Evolutionary conservation across 2,329 filamentous ascomycete genomes (phyloP), one percentile per base, ranked within the genome.

Genomic region (Claviceps sp.): DNA sequence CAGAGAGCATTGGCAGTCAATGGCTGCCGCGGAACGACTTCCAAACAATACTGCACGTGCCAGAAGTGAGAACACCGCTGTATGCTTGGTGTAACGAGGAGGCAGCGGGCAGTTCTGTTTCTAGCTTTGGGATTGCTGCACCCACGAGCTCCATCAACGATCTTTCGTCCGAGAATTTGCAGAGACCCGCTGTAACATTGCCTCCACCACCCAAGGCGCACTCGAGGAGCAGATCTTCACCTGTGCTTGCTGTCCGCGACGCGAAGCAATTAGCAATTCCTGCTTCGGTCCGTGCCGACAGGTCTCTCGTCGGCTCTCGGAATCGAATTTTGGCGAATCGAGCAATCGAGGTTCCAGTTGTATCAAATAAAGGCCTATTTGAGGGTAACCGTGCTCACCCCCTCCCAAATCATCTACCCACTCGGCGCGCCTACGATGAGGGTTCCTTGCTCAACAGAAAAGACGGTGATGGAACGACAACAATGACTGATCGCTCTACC

Each of bases 151-250:
- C 52, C n/a, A 14, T 47, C 0, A 49, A 57, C 7, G 56, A 58
- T 5, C 24, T 44, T 40, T 52, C 47, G 5, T 52, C 52, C 11
- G 49, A 30, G n/a, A 44, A 50, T 30, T 36, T 49, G 8, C 48
- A 47, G 8, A 49, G 55, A 4, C 52, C 54, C 26, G 42, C 49
- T 36, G 49, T 47, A 9, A 4, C 44, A 48, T 5, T 53, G 44
- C 43, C 47, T 37, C 52, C 50, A 18, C 48, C 48, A 46, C 52
- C 61, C 34, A 49, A 59, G 50, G 61, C 63, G 14, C 65, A 61
- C 46, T 59, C 59, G 18, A 71, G 72, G 57, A 70, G 74, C 18
- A 70, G 67, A 48, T 78, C 75, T 3, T 79, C 76, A 16, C 74
- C 73, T 2, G 66, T 78, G 2, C 63, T 79, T 44, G 74, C 75